Base-by-base conservation (phyloP, 768 basidiomycete species). In the Scleroderma citrinum region DNA sequence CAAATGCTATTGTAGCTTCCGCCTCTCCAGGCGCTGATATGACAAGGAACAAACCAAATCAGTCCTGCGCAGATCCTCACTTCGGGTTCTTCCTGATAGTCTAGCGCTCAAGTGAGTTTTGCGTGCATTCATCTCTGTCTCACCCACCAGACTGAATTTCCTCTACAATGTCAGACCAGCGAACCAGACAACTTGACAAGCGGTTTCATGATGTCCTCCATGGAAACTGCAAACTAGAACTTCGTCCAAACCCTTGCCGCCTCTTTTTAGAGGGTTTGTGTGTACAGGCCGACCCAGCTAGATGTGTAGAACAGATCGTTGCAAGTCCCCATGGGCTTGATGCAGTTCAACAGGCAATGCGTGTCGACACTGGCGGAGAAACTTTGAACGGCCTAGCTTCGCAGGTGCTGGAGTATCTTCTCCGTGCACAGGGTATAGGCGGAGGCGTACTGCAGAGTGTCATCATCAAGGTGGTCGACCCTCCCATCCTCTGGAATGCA, bases 261-360 rank as follows among this genome's bases (percentile, higher is more conserved):
- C 67, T 62, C 14, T 81, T 81, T 52, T 61, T 81, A 2, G 71
- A 81, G 47, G 75, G 71, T 5, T 61, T 81, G 20, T 73, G 59
- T 55, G 47, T 52, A 4, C 73, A 75, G 46, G 56, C 62, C 3
- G 73, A 78, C 29, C 62, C 71, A 7, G 56, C 62, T 0, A 41
- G 52, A 1, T 76, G 74, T 52, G 52, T 76, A 42, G 55, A 63
- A 52, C 68, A 61, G 12, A 61, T 81, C 6, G 60, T 70, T 7
- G 60, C 56, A 16, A 70, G 68, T 50, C 44, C 54, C 4, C 35
- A 55, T 2, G 80, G 78, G 1, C 62, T 75, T 3, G 26, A 44
- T 6, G 56, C 69, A 2, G 44, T 82, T 3, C 73, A 75, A 35
- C 48, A 53, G 1, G 67, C 75, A 2, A 70, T 82, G 59, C 67